These are phyloP conservation scores for Nicotiana tabacum DNA, from an alignment of 257 asterid species.

Conservation along the genomic window DNA sequence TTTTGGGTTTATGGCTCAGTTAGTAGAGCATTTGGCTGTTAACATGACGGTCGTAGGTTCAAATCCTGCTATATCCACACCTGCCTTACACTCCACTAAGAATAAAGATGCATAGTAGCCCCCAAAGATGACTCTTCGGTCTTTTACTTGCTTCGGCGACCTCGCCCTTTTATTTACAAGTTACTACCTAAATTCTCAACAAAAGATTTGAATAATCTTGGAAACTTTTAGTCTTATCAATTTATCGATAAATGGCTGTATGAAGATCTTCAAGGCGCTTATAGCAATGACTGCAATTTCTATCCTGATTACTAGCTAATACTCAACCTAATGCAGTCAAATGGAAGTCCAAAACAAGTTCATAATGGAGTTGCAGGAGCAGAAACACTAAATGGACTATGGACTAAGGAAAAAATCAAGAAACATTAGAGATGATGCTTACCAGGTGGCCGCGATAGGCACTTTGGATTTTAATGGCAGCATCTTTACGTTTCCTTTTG, in stretches of 20 bases:
- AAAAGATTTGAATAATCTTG: background rate
- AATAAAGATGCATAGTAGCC: background rate
- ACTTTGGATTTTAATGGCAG: conserved; percentile 62
- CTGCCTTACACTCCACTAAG: background rate
- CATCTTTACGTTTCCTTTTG: conserved; percentile 24
- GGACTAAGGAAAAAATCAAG: background rate
- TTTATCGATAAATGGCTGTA: background rate
- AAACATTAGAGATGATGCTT: conserved; percentile 21
- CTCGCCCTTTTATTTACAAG: background rate
- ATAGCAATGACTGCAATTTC: background rate
- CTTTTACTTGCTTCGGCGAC: background rate
- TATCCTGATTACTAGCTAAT: background rate
- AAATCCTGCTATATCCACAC: background rate
- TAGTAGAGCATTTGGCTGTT: background rate
- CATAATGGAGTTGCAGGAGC: background rate
- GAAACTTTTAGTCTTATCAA: background rate
- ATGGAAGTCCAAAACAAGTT: background rate
- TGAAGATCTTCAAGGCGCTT: background rate
- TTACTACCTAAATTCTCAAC: background rate
- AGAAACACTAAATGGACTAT: background rate
- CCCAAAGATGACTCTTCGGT: background rate
- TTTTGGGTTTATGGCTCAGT: background rate
- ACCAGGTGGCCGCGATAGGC: conserved; percentile 70
- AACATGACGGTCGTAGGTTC: background rate
- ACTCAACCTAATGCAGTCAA: background rate